A percentile compares a stretch with the other conserved stretches of the same genome.
These are phyloP conservation scores for Mycena galericulata DNA, from an alignment of 768 basidiomycete species.

Conservation along the genomic window DNA sequence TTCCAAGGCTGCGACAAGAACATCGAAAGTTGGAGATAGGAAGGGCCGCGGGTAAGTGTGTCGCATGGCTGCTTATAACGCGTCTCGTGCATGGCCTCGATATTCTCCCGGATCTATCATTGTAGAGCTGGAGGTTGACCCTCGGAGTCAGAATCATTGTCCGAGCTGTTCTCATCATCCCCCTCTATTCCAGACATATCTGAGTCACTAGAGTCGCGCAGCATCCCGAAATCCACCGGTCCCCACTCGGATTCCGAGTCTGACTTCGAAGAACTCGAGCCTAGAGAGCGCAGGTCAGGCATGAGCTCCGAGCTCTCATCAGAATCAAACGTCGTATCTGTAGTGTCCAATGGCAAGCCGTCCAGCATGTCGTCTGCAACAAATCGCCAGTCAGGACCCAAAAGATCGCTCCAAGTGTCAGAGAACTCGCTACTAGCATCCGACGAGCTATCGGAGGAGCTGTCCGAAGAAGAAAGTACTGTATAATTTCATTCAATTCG, in stretches of 20 bases:
- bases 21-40: conserved; percentile 46
- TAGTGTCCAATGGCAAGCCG: not conserved
- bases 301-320: no score
- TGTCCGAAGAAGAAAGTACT: not conserved
- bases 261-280: not conserved
- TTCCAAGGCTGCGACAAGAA: conserved; percentile 38
- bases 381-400: conserved; percentile 1
- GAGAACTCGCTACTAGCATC: not conserved
- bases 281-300: not conserved
- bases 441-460: not conserved
- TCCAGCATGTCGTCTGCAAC: not conserved
- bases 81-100: conserved; percentile 10
- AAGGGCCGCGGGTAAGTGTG: conserved; percentile 19
- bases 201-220: no score
- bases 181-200: not conserved
- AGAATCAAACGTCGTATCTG: no score
- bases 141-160: not conserved
- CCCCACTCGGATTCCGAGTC: not conserved
- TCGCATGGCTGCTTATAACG: conserved; percentile 22
- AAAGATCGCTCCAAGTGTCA: not conserved
- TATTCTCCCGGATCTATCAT: not conserved
- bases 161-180: conserved; percentile 12
- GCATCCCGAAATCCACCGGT: conserved; percentile 1
- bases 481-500: not conserved
- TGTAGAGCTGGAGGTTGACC: not conserved